Evolutionary conservation across 306 rosid species (phyloP).

Genomic region (Dicorynia guianensis): DNA sequence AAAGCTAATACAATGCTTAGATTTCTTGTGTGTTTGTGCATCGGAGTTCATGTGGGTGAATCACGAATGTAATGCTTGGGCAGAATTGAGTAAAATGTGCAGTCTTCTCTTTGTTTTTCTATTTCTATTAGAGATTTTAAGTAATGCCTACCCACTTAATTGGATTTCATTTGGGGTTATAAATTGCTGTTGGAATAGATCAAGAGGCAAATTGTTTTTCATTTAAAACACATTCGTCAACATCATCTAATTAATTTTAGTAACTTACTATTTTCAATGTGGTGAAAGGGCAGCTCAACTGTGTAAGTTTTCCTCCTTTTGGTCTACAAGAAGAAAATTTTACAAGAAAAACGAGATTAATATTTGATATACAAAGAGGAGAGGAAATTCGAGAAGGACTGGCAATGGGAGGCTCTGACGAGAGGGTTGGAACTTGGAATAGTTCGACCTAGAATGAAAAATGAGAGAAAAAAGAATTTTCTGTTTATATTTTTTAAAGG

Average conservation of each 20-base stretch:
- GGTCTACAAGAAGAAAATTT: too few species aligned
- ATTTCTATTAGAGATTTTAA: background rate
- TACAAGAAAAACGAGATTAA: too few species aligned
- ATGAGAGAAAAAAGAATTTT: too few species aligned
- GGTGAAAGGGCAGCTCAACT: slow-evolving; percentile 1
- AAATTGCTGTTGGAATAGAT: slow-evolving; percentile 19
- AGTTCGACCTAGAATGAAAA: too few species aligned
- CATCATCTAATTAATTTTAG: slow-evolving; percentile 11
- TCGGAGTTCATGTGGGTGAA: background rate
- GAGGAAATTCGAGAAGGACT: too few species aligned
- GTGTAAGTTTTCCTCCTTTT: background rate
- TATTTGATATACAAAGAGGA: too few species aligned
- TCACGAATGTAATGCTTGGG: background rate
- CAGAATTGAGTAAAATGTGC: background rate
- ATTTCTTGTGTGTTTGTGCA: slow-evolving; percentile 44
- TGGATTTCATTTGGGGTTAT: slow-evolving; percentile 22
- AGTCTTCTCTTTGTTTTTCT: background rate
- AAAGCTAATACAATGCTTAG: slow-evolving; percentile 53
- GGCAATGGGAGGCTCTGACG: too few species aligned
- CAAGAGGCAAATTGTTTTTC: background rate
- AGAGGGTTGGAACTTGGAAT: too few species aligned
- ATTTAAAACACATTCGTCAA: slow-evolving; percentile 7
- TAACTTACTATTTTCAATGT: slow-evolving; percentile 24
- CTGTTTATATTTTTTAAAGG: too few species aligned
- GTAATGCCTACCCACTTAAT: background rate